A percentile compares a stretch with the other conserved stretches of the same genome.
These are phyloP conservation scores for Sporisorium exsertum DNA, from an alignment of 1,284 basidiomycete genomes.

Conservation along the genomic window DNA sequence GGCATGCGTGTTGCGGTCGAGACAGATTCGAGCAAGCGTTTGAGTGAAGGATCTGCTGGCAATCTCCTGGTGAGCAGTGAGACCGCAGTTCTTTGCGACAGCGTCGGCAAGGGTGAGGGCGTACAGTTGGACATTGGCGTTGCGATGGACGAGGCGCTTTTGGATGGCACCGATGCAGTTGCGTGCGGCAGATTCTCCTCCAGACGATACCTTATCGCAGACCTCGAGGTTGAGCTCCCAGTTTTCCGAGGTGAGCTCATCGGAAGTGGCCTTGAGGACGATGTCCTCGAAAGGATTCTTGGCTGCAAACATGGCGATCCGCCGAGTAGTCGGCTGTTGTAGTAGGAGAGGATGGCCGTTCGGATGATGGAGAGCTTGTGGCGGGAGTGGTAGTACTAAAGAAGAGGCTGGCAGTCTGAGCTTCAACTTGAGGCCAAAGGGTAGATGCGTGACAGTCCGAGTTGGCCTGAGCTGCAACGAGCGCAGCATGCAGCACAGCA, in stretches of 20 bases:
- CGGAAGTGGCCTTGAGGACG: constrained; percentile 92
- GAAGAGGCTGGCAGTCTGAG: background rate
- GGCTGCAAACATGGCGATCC: constrained; percentile 65
- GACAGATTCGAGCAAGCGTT: constrained; percentile 84
- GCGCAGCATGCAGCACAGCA: constrained; percentile 6
- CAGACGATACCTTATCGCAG: constrained; percentile 95
- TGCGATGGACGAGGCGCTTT: constrained; percentile 91
- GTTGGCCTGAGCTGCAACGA: constrained; percentile 4
- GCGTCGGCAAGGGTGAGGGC: constrained; percentile 74
- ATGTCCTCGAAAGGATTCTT: constrained; percentile 91
- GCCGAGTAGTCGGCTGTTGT: background rate
- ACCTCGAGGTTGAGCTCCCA: constrained; percentile 95
- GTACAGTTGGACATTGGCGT: constrained; percentile 95
- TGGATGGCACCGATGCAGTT: constrained; percentile 85
- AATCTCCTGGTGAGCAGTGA: constrained; percentile 85
- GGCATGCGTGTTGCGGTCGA: constrained; percentile 90
- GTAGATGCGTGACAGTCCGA: constrained; percentile 19
- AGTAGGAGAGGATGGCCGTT: background rate
- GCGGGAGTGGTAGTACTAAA: background rate
- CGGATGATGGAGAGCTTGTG: background rate
- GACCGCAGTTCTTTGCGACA: constrained; percentile 85
- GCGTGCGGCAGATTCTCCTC: constrained; percentile 78
- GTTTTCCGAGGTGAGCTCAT: constrained; percentile 91
- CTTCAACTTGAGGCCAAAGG: background rate
- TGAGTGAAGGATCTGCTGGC: constrained; percentile 90